A percentile compares a stretch with the other conserved stretches of the same genome.
These are phyloP conservation scores for Moesziomyces sp. DNA, from an alignment of 1,284 basidiomycete genomes.

Conservation along the genomic window DNA sequence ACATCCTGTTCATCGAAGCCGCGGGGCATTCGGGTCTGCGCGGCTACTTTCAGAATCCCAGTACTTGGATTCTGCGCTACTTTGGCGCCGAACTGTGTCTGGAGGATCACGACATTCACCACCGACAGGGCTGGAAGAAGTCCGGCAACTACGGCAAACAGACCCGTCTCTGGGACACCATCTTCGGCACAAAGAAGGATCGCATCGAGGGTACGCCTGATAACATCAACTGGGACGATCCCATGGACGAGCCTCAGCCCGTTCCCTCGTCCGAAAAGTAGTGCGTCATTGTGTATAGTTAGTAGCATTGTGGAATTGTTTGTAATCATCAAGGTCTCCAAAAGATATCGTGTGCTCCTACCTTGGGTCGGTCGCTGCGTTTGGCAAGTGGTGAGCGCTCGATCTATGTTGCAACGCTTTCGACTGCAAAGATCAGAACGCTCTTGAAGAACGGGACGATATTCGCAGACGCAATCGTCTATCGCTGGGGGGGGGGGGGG, in stretches of 20 bases:
- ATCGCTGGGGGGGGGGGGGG: no score
- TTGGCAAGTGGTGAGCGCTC: no score
- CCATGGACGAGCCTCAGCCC: slow-evolving; percentile 16
- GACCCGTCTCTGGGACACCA: slow-evolving; percentile 59
- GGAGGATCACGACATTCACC: slow-evolving; percentile 68
- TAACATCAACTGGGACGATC: slow-evolving; percentile 45
- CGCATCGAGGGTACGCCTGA: slow-evolving; percentile 48
- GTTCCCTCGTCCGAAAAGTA: slow-evolving; percentile 3
- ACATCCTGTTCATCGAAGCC: slow-evolving; percentile 39
- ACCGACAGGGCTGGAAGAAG: slow-evolving; percentile 60
- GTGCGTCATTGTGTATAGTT: no score
- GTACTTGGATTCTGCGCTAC: slow-evolving; percentile 45
- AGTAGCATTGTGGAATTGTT: no score
- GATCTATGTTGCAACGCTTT: no score
- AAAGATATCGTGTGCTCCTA: no score
- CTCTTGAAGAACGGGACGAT: no score
- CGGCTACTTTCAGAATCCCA: slow-evolving; percentile 54
- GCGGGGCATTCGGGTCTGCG: slow-evolving; percentile 59
- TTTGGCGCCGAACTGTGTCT: slow-evolving; percentile 54
- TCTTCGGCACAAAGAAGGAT: slow-evolving; percentile 61
- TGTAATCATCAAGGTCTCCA: no score
- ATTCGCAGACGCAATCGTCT: no score
- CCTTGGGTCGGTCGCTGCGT: no score
- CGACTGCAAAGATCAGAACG: no score
- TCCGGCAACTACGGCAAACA: slow-evolving; percentile 64